Evolutionary conservation across 108 stramenopile species (phyloP).

Genomic region (Craspedostauros australis): DNA sequence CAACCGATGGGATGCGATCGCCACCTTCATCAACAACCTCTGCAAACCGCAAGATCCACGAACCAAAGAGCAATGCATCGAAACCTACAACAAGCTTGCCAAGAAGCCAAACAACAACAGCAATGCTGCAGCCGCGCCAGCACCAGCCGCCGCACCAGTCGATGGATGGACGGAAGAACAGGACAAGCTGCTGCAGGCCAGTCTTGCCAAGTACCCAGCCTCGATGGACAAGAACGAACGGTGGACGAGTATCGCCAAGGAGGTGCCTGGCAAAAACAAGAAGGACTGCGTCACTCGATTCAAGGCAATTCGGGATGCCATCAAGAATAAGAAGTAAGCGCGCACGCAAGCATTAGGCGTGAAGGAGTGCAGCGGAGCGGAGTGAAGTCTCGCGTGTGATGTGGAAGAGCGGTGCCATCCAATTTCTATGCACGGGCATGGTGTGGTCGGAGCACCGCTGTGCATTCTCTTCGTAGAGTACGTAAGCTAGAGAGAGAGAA

Average conservation of each 20-base stretch:
- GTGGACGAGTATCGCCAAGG: slow-evolving; percentile 86
- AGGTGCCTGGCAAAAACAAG: slow-evolving; percentile 87
- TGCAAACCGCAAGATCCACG: slow-evolving; percentile 67
- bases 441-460: too few relatives aligned
- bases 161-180: slow-evolving; percentile 86
- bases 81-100: slow-evolving; percentile 73
- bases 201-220: slow-evolving; percentile 74
- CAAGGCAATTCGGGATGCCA: slow-evolving; percentile 86
- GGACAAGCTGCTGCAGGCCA: slow-evolving; percentile 85
- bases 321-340: slow-evolving; percentile 55
- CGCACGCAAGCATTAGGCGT: too few relatives aligned
- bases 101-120: slow-evolving; percentile 16
- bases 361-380: too few relatives aligned
- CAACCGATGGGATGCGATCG: slow-evolving; percentile 93
- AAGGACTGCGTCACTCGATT: slow-evolving; percentile 94
- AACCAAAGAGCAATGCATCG: slow-evolving; percentile 93
- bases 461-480: too few relatives aligned
- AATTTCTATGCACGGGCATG: too few relatives aligned
- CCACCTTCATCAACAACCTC: slow-evolving; percentile 84
- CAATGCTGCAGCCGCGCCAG: slow-evolving; percentile 2
- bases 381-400: too few relatives aligned
- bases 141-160: neutral
- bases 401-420: too few relatives aligned
- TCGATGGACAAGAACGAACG: slow-evolving; percentile 97
- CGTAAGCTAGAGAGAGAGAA: too few relatives aligned